A percentile compares a stretch with the other conserved stretches of the same genome.
Evolutionary conservation across 2,329 filamentous ascomycete species (phyloP).

Genomic region (Aureobasidium zeae): DNA sequence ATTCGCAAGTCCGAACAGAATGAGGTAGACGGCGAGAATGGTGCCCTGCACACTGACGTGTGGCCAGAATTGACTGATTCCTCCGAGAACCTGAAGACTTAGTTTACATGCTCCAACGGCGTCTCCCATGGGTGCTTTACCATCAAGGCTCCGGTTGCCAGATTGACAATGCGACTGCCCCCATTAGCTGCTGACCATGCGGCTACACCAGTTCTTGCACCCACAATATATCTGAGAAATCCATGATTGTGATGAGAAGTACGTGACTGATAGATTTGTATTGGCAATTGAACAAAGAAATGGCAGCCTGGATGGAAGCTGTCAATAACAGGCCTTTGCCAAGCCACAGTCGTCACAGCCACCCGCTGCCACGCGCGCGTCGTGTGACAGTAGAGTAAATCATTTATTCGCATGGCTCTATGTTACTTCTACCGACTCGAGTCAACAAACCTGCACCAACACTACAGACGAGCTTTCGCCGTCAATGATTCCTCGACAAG

Average conservation of each 20-base stretch:
- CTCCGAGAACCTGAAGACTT: conserved; percentile 48
- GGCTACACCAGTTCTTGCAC: not conserved
- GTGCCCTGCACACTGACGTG: conserved; percentile 52
- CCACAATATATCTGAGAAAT: conserved; percentile 86
- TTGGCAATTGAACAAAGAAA: conserved; percentile 1
- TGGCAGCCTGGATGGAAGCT: conserved; percentile 9
- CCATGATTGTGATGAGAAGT: conserved; percentile 59
- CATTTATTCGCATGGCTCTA: no score
- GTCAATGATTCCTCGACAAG: conserved; percentile 30
- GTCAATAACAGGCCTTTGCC: conserved; percentile 3
- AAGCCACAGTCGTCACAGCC: conserved; percentile 6
- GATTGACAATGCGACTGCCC: conserved; percentile 82
- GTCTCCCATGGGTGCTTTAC: no score
- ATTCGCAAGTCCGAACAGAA: conserved; percentile 71
- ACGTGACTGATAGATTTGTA: no score
- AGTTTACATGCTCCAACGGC: no score
- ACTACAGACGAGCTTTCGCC: conserved; percentile 22
- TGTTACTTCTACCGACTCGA: not conserved
- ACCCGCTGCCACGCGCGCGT: not conserved
- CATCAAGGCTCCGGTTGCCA: conserved; percentile 33
- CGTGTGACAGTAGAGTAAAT: not conserved
- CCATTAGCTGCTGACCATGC: not conserved
- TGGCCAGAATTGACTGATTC: conserved; percentile 62
- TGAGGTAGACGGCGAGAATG: conserved; percentile 77
- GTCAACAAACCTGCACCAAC: not conserved